Base-by-base conservation (phyloP, 2,329 filamentous ascomycete genomes). In the Alternaria brassicae region DNA sequence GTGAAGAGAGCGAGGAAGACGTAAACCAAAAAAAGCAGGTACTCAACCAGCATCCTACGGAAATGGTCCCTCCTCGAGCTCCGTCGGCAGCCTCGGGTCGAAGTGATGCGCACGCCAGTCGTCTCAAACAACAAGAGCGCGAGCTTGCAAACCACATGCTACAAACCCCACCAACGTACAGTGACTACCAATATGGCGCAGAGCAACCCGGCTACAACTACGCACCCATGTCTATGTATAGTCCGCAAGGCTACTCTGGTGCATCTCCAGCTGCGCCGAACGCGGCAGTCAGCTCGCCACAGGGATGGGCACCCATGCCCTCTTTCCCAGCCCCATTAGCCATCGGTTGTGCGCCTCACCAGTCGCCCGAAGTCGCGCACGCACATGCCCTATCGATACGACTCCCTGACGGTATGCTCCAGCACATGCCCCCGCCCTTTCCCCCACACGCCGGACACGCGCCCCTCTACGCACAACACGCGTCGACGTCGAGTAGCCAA, bases 101-200 rank as follows among this genome's bases (percentile, higher is more conserved):
- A 19, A 71, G 63, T 53, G 71, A 77, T 56, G 58, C 60, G 17
- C 70, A 75, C 40, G 64, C 63, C 28, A 61, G 65, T 41, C 72
- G 74, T 47, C 66, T 75, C 7, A 66, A 62, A 52, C 61, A 70
- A 25, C 75, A 76, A 55, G 74, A 77, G 51, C 69, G 69, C 42
- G 71, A 76, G 28, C 60, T 76, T n/a, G 66, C 70, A 28, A 69
- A 72, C 42, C 75, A 79, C 53, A 62, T 78, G 13, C 58, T 78
- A 8, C 73, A 78, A 44, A 74, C 67, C 23, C 77, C 77, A 34
- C 73, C 74, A 58, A 75, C 77, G 10, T 71, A 75, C 13, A 64
- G 70, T 47, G 69, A 70, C 30, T 70, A 75, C 41, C 72, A 72
- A 41, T 72, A 73, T 51, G 61, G 62, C 27, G 70, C 65, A 39